A percentile compares a stretch with the other conserved stretches of the same genome.
Evolutionary conservation across 345 rosid genomes (phyloP).

Genomic region (Linum tenue): DNA sequence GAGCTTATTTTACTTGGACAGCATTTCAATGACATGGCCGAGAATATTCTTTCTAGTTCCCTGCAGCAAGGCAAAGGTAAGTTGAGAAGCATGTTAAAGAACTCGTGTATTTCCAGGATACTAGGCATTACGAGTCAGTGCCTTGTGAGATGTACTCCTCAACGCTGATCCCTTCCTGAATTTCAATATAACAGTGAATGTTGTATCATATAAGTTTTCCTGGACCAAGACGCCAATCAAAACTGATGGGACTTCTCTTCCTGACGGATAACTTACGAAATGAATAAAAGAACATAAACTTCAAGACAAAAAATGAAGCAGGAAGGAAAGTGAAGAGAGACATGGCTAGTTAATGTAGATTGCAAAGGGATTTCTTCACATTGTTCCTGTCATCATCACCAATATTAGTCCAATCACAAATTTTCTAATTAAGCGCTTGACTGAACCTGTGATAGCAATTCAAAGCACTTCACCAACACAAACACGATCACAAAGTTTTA

Average conservation of each 20-base stretch:
- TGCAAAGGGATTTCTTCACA: background rate
- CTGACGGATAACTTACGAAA: constrained; percentile 32
- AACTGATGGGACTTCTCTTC: constrained; percentile 45
- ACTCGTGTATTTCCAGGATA: constrained; percentile 8
- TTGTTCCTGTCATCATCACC: constrained; percentile 7
- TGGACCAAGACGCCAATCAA: constrained; percentile 75
- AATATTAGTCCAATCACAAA: too few relatives aligned
- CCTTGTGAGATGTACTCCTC: constrained; percentile 34
- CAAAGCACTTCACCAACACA: background rate
- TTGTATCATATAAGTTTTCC: constrained; percentile 68
- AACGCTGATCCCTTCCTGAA: constrained; percentile 74
- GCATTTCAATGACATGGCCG: constrained; percentile 68
- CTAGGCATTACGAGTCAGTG: constrained; percentile 8
- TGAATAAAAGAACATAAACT: constrained; percentile 12
- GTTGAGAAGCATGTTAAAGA: constrained; percentile 12
- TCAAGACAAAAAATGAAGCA: too few relatives aligned
- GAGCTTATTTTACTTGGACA: constrained; percentile 51
- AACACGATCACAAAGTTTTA: background rate
- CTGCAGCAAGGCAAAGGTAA: constrained; percentile 29
- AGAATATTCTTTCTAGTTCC: constrained; percentile 79
- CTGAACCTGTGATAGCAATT: background rate
- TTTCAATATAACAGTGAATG: constrained; percentile 64
- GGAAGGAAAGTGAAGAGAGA: background rate
- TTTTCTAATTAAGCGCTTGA: background rate
- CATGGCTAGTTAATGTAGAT: background rate